Base-by-base conservation (phyloP, 257 asterid genomes). In the Fraxinus excelsior region DNA sequence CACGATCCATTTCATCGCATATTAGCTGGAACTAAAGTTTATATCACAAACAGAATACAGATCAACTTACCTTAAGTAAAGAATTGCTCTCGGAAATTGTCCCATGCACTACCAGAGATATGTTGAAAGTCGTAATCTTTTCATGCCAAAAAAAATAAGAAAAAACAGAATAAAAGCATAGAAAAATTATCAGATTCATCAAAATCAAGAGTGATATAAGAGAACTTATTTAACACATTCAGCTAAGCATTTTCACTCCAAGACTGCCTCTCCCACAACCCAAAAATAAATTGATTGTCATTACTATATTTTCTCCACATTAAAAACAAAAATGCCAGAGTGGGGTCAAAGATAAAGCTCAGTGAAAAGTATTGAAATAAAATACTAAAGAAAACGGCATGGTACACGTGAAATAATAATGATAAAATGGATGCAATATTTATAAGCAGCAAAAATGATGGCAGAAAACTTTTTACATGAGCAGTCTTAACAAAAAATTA, bases 21-120 rank as follows among this genome's bases (percentile, higher is more conserved):
- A 67, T 23, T 65, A 46, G 67, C 67, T 67, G 72, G 31, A 67
- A 58, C 66, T 7, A 56, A 56, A 53, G 40, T 62, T 26, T 4
- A 13, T 34, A 26, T 58, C 38, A 25, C 2, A 32, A 66, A 32
- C 56, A 75, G 25, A 64, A 76, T 53, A 67, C 4, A 35, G 26
- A 32, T 69, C 16, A 25, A 87, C 97, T 91, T 87, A 94, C 98
- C 76, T 80, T 80, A 67, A 49, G 46, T 70, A 78, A 58, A 81
- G 89, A 74, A 85, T 85, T 88, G 70, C 82, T 82, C 89, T 94
- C 98, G 1, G 97, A 79, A 79, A 88, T 76, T 23, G 97, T 87
- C 78, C 98, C 97, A 13, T 73, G 98, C 19, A 90, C 96, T 74
- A 94, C 98, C 85, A 86, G n/a, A 49, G 98, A 94, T 75, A 94